These are phyloP conservation scores for Dendrocalamus latiflorus DNA, from an alignment of 202 grass and related monocot genomes.

Conservation along the genomic window DNA sequence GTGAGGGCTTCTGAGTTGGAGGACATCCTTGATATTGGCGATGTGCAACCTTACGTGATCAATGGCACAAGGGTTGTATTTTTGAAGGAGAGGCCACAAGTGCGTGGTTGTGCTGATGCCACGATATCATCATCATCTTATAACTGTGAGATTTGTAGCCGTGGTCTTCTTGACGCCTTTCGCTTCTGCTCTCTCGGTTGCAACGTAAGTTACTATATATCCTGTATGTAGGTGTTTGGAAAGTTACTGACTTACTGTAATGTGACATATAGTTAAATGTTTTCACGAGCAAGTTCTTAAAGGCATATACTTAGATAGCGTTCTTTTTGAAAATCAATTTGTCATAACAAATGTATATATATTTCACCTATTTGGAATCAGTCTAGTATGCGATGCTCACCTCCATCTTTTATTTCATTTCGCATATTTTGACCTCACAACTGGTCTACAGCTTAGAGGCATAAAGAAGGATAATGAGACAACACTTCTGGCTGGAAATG, in stretches of 20 bases:
- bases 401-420: not conserved
- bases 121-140: not conserved
- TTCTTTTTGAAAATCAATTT: no score
- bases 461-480: not conserved
- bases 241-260: not conserved
- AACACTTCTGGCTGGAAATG: not conserved
- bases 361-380: not conserved
- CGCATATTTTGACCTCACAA: not conserved
- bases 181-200: conserved; percentile 24
- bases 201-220: conserved; percentile 20
- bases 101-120: not conserved
- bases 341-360: no score
- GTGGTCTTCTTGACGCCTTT: not conserved
- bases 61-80: conserved; percentile 29
- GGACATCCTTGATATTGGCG: conserved; percentile 20
- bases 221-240: not conserved
- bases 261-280: no score
- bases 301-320: no score
- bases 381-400: not conserved
- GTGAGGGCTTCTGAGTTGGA: conserved; percentile 5
- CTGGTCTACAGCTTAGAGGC: not conserved
- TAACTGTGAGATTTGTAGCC: not conserved
- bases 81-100: conserved; percentile 18
- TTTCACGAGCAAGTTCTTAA: no score
- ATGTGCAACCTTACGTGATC: conserved; percentile 26